Evolutionary conservation across 331 rosid genomes (phyloP).

Genomic region (Cydonia oblonga): DNA sequence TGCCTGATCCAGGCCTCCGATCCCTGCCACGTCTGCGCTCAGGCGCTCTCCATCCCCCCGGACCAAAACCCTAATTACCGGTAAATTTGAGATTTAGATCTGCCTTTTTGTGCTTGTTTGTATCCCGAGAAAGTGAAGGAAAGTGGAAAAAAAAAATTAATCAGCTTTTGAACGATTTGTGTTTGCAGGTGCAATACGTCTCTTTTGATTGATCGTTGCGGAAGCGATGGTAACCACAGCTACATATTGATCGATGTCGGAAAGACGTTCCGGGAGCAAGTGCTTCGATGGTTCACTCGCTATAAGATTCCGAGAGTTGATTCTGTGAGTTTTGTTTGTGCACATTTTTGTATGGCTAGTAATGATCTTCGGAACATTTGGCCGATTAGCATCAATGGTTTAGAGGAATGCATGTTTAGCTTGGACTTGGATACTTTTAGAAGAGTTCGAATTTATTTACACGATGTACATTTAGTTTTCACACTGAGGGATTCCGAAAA

Average conservation of each 20-base stretch:
- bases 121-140: neutral
- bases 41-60: conserved; percentile 47
- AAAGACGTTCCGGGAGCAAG: conserved; percentile 78
- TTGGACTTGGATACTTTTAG: neutral
- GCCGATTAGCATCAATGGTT: neutral
- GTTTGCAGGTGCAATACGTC: conserved; percentile 71
- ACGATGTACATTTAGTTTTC: neutral
- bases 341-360: neutral
- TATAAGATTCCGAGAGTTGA: conserved; percentile 63
- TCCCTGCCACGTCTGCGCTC: conserved; percentile 64
- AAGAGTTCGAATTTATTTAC: neutral
- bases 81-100: conserved; percentile 12
- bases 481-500: neutral
- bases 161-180: neutral
- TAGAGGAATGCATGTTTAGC: neutral
- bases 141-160: neutral
- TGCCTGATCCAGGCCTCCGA: conserved; percentile 67
- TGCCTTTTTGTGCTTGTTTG: neutral
- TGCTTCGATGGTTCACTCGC: conserved; percentile 72
- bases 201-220: conserved; percentile 63
- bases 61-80: conserved; percentile 75
- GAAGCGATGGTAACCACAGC: conserved; percentile 33
- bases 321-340: conserved; percentile 47
- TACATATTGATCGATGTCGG: conserved; percentile 80
- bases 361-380: no score